phyloP scores from a whole-genome alignment of 768 basidiomycete genomes.

The Panaeolus papilionaceus region DNA sequence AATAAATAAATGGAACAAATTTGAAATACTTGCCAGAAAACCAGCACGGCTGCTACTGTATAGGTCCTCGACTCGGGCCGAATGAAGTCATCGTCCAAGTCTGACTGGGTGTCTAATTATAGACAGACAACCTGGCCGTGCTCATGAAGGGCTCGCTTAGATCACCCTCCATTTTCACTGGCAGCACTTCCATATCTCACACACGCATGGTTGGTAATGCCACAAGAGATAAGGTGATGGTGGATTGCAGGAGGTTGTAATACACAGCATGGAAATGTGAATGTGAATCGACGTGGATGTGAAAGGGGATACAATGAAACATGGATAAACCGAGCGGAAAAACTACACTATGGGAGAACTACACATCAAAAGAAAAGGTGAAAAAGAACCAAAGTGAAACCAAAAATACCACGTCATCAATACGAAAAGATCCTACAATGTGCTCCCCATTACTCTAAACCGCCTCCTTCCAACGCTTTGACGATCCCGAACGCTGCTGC shows the following conservation, averaged over 20 bases:
- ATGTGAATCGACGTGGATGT: neutral
- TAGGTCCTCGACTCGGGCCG: no score
- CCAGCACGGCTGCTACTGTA: no score
- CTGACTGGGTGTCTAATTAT: no score
- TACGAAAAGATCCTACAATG: neutral
- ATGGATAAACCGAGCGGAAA: constrained; percentile 11
- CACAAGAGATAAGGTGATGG: neutral
- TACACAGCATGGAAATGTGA: neutral
- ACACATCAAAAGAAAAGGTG: neutral
- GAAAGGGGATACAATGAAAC: constrained; percentile 9
- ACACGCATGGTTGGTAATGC: neutral
- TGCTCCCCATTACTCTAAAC: neutral
- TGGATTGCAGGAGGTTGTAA: neutral
- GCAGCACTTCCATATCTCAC: neutral
- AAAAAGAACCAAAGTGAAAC: neutral
- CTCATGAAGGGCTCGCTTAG: no score
- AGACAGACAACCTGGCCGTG: no score
- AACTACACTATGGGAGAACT: neutral
- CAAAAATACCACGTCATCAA: constrained; percentile 12
- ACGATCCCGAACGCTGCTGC: constrained; percentile 67
- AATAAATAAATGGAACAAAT: no score
- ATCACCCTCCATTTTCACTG: no score
- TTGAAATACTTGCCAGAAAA: no score
- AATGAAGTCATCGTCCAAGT: no score
- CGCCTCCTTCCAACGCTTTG: constrained; percentile 47